Percentiles rank a stretch among this genome's conserved stretches.
Evolutionary conservation across 1,284 basidiomycete species (phyloP).

Genomic region (Heliocybe sulcata): DNA sequence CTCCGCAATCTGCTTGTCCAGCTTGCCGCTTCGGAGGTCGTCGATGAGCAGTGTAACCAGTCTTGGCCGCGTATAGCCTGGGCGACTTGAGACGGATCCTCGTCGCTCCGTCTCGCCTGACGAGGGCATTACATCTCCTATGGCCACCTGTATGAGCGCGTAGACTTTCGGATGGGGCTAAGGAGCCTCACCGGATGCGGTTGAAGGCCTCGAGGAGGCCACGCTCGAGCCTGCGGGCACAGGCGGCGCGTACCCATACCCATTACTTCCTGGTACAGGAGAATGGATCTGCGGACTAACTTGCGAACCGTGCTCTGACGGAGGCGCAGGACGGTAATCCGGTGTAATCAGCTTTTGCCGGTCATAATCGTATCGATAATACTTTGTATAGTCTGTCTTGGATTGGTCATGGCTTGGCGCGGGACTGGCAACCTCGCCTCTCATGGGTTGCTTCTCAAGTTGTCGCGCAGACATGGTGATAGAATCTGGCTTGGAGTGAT

Average conservation of each 20-base stretch:
- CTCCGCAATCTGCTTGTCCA: slow-evolving; percentile 57
- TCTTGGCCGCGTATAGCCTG: slow-evolving; percentile 21
- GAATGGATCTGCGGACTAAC: too few relatives aligned
- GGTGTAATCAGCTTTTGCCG: slow-evolving; percentile 15
- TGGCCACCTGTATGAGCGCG: neutral
- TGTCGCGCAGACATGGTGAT: too few relatives aligned
- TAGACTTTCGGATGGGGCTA: neutral
- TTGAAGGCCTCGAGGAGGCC: too few relatives aligned
- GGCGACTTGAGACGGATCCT: slow-evolving; percentile 8
- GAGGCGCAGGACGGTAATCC: slow-evolving; percentile 7
- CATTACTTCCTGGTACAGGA: too few relatives aligned
- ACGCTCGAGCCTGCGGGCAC: too few relatives aligned
- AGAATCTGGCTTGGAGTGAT: too few relatives aligned
- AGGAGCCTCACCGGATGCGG: too few relatives aligned
- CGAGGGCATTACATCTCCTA: slow-evolving; percentile 2
- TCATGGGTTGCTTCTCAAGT: too few relatives aligned
- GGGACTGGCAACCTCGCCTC: too few relatives aligned
- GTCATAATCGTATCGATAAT: slow-evolving; percentile 29
- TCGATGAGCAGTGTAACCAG: slow-evolving; percentile 60
- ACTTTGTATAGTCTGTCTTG: slow-evolving; percentile 5
- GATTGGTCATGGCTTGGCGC: too few relatives aligned
- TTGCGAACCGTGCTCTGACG: neutral
- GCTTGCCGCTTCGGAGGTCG: slow-evolving; percentile 43
- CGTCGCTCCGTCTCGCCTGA: too few relatives aligned
- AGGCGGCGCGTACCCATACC: too few relatives aligned